These are phyloP conservation scores for Sporothrix sp. DNA, from an alignment of 2,329 filamentous ascomycete genomes.

Conservation along the genomic window DNA sequence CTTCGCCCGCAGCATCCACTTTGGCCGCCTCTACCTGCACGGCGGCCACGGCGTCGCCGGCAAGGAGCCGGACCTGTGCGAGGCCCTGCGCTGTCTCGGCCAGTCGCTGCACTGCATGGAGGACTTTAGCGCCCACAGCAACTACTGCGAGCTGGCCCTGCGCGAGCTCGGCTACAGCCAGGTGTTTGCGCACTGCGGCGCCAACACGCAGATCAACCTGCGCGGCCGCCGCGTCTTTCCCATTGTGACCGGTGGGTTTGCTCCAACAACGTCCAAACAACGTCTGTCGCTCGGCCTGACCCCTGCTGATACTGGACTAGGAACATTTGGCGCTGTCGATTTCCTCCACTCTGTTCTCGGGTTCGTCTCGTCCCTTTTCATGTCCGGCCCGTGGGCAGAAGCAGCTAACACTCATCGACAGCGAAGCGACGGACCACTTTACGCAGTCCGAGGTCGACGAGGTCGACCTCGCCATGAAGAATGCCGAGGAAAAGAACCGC, in stretches of 20 bases:
- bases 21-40: conserved; percentile 62
- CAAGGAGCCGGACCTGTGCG: conserved; percentile 67
- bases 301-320: conserved; percentile 5
- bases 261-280: background rate
- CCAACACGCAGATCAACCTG: conserved; percentile 53
- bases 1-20: conserved; percentile 65
- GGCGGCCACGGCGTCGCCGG: conserved; percentile 51
- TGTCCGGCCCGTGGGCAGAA: too few species aligned
- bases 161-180: conserved; percentile 59
- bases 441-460: conserved; percentile 78
- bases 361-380: conserved; percentile 14
- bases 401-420: conserved; percentile 8
- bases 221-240: conserved; percentile 60
- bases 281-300: background rate
- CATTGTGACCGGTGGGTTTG: conserved; percentile 50
- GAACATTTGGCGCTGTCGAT: conserved; percentile 70
- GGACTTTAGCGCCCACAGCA: conserved; percentile 72
- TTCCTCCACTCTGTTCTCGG: conserved; percentile 68
- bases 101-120: conserved; percentile 71
- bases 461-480: conserved; percentile 63
- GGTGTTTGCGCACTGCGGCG: conserved; percentile 68
- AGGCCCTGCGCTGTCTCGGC: conserved; percentile 66
- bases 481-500: conserved; percentile 46
- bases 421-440: conserved; percentile 71
- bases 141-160: conserved; percentile 70